phyloP scores from a whole-genome alignment of 2,329 filamentous ascomycete genomes.

The Ceratocystis colombiana region DNA sequence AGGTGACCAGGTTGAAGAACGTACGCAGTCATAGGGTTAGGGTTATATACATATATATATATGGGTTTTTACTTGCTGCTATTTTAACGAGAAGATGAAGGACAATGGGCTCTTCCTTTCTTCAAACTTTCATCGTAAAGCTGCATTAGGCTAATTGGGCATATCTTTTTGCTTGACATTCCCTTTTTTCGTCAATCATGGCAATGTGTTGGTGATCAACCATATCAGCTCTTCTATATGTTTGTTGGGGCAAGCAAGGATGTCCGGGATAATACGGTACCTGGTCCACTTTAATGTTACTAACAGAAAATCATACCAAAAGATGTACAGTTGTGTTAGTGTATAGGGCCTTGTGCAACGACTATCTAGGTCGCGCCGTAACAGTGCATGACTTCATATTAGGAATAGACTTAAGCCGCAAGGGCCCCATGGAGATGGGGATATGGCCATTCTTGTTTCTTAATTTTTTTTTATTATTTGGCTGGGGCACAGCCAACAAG shows the following conservation, averaged over 20 bases:
- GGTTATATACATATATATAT: too few relatives aligned
- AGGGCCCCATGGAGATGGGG: background rate
- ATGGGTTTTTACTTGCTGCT: too few relatives aligned
- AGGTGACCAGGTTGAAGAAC: too few relatives aligned
- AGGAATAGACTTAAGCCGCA: slow-evolving; percentile 8
- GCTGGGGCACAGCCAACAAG: slow-evolving; percentile 2
- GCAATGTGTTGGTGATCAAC: background rate
- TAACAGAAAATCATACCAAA: background rate
- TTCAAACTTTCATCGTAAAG: too few relatives aligned
- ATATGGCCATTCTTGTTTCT: background rate
- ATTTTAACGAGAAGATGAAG: too few relatives aligned
- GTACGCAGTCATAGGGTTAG: too few relatives aligned
- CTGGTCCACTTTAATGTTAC: background rate
- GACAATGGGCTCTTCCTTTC: too few relatives aligned
- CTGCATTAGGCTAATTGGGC: too few relatives aligned
- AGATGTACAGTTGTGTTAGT: background rate
- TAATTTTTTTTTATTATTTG: background rate
- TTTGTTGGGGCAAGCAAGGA: background rate
- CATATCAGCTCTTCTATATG: too few relatives aligned
- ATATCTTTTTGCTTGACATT: background rate
- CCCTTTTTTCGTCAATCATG: too few relatives aligned
- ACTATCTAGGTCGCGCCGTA: background rate
- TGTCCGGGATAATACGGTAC: background rate
- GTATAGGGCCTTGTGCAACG: background rate
- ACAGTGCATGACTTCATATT: background rate